Base-by-base conservation (phyloP, 1,284 basidiomycete species). In the Amylostereum areolatum region DNA sequence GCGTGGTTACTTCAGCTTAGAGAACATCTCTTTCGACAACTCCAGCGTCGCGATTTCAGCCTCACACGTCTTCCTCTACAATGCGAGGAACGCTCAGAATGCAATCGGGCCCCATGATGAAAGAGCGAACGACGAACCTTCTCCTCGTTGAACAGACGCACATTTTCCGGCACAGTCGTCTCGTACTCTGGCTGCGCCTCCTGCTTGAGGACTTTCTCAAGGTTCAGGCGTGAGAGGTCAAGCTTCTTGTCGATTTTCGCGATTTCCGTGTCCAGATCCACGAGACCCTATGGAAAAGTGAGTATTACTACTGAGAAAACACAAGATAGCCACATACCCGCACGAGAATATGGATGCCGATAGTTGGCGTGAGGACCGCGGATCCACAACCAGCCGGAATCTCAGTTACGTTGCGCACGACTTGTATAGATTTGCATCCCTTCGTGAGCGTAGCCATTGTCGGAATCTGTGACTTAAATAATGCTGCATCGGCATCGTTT, bases 361-460 rank as follows among this genome's bases (percentile, higher is more conserved):
- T 72, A 2, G 85, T 84, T 9, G 86, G 72, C 1, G 83, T 86
- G 33, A 99, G 80, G 30, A 91, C 81, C 47, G 81, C 77, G 3
- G 89, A 89, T 3, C 92, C 95, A 64, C 94, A 97, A 11, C 96
- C 97, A 2, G 80, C 73, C 0, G 95, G 94, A 39, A 99, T 78
- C 47, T 89, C 83, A 11, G 56, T 52, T 46, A 75, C 64, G 28
- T 68, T 58, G 7, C 70, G 62, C 35, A 85, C 74, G 48, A 86
- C 72, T 40, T 70, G 65, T 43, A 77, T 71, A 40, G 67, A 68
- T 59, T 89, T 90, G 69, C 91, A 90, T 24, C 93, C 93, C 71
- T 98, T 99, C 57, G 87, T 91, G 43, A 99, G 75, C 9, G 91
- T 80, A 12, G 81, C 69, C 52, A 97, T 88, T 9, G 94, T 93